Evolutionary conservation across 2,329 filamentous ascomycete genomes (phyloP), one percentile per base, ranked within the genome.

Genomic region (Meredithiella fracta): DNA sequence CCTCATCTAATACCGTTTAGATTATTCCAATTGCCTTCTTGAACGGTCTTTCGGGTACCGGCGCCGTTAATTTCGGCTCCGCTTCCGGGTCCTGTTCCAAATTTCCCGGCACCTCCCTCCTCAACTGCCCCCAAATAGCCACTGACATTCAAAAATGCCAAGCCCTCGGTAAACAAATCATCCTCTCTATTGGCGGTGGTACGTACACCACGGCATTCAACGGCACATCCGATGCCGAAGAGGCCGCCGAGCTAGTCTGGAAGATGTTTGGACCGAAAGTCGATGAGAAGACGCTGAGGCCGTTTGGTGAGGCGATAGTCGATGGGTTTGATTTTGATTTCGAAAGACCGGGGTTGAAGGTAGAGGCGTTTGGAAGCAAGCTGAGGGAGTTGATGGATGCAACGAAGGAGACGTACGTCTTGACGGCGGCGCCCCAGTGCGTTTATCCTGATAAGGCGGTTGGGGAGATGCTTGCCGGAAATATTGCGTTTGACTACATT

Each of bases 81-180:
- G 74, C 77, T 6, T 76, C 75, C n/a, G 70, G 82, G 60, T 73
- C 73, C 47, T 86, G 83, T 66, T 76, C 73, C 3, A 66, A 68
- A 1, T 83, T 84, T 56, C 58, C 70, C 0, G 79, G 29, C 29
- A 34, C 76, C 0, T 68, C 71, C 3, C 69, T 84, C 7, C 67
- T 81, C 15, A 71, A 73, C 59, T 87, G 83, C 61, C 76, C 82
- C 0, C 67, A 84, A 59, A 74, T 87, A 47, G 82, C 76, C 79
- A 67, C 66, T 42, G 70, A 72, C 54, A 71, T 73, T 53, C 61
- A 65, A 22, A 67, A 68, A 62, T 73, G 71, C 63, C 68, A 72
- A 62, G 49, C 60, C 17, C 64, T 63, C 53, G 69, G 69, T 57
- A 67, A 72, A 60, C 72, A 72, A 63, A 63, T 73, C 34, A 62